phyloP scores from a whole-genome alignment of 176 grass and related monocot genomes.

The Rhynchospora breviuscula region DNA sequence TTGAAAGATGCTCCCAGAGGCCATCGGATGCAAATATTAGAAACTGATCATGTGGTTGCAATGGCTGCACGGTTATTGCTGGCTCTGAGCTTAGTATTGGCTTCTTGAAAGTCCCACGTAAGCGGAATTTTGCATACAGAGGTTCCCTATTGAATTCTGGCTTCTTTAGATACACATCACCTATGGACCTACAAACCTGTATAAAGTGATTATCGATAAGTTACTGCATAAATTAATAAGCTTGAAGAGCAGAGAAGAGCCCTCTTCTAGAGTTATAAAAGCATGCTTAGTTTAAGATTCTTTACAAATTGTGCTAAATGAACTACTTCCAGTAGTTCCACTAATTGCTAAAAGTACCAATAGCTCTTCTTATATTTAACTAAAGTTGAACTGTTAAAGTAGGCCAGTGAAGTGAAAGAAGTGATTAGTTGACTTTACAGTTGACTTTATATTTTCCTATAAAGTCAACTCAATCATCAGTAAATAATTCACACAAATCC shows the following conservation, averaged over 20 bases:
- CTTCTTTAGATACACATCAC: constrained; percentile 84
- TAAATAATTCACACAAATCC: background rate
- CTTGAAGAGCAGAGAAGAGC: too few relatives aligned
- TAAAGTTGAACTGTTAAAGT: background rate
- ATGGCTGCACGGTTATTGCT: constrained; percentile 50
- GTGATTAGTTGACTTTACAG: background rate
- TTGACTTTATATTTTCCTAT: background rate
- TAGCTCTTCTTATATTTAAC: background rate
- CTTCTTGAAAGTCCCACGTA: constrained; percentile 70
- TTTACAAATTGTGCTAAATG: background rate
- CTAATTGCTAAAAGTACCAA: background rate
- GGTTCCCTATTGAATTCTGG: constrained; percentile 79
- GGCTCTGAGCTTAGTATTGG: constrained; percentile 84
- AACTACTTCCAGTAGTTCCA: background rate
- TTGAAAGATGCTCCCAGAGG: constrained; percentile 91
- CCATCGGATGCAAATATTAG: constrained; percentile 96
- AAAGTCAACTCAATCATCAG: background rate
- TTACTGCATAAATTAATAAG: background rate
- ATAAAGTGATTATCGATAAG: constrained; percentile 15
- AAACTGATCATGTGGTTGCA: constrained; percentile 79
- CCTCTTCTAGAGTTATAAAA: background rate
- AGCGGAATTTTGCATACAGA: constrained; percentile 67
- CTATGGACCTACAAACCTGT: constrained; percentile 83
- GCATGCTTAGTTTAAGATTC: background rate
- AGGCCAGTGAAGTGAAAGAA: background rate